Evolutionary conservation across 495 filamentous ascomycete genomes (phyloP).

Genomic region (Xylaria castorea): DNA sequence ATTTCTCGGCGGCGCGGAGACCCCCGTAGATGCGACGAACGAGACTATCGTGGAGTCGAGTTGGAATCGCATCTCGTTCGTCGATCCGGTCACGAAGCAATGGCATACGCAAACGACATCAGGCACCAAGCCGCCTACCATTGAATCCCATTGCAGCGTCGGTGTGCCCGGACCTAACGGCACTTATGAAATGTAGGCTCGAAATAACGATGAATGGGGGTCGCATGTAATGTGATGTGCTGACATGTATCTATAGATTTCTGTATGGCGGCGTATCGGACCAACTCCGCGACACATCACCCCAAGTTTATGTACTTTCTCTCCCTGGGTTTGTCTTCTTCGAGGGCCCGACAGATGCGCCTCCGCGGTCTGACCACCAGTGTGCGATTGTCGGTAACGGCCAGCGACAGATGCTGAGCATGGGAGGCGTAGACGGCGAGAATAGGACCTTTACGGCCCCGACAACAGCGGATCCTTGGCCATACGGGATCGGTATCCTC

Average conservation of each 20-base stretch:
- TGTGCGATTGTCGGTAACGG: constrained; percentile 48
- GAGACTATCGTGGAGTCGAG: constrained; percentile 28
- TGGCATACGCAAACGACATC: constrained; percentile 44
- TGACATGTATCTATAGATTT: constrained; percentile 37
- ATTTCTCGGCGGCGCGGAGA: constrained; percentile 43
- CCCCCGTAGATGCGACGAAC: constrained; percentile 31
- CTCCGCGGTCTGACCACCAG: constrained; percentile 37
- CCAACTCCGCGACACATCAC: constrained; percentile 24
- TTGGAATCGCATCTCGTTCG: constrained; percentile 41
- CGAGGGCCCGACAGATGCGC: constrained; percentile 33
- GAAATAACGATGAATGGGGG: not conserved
- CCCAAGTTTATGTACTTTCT: constrained; percentile 50
- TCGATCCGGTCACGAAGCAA: constrained; percentile 45
- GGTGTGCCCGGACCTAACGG: constrained; percentile 40
- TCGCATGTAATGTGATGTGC: not conserved
- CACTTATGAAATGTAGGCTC: constrained; percentile 44
- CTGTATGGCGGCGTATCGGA: constrained; percentile 43
- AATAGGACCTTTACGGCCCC: constrained; percentile 30
- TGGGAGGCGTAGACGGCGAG: constrained; percentile 43
- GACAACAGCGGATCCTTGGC: constrained; percentile 46
- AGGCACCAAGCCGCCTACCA: constrained; percentile 33
- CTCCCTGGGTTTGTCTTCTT: constrained; percentile 57
- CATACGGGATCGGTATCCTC: constrained; percentile 49
- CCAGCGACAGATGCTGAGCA: constrained; percentile 49
- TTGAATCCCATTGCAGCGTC: constrained; percentile 39